Percentiles rank a stretch among this genome's conserved stretches.
Conservation (phyloP, 441 rosid genomes). For the Euphorbia celastroides region DNA sequence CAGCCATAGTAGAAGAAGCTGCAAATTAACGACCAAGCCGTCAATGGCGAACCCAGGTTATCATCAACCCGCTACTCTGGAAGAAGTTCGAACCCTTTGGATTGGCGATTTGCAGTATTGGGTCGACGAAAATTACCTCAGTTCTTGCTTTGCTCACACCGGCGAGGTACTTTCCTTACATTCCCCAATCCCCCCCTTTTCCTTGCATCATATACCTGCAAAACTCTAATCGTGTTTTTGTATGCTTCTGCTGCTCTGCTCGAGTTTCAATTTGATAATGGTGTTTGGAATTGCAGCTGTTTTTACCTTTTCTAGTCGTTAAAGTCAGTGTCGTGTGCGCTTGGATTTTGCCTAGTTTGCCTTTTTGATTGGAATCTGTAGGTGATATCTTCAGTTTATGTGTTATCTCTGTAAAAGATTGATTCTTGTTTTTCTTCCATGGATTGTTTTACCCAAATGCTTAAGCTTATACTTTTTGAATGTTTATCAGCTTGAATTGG, state of each 20-base stretch:
- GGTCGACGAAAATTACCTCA: constrained; percentile 86
- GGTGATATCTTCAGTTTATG: background rate
- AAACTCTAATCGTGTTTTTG: background rate
- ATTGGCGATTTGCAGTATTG: constrained; percentile 95
- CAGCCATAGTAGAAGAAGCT: background rate
- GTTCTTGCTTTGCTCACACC: constrained; percentile 84
- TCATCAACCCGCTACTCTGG: constrained; percentile 79
- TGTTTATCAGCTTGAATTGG: too few species aligned
- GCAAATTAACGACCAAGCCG: background rate
- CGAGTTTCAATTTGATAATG: background rate
- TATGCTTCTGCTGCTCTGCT: background rate
- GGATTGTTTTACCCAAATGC: too few species aligned
- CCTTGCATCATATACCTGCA: background rate
- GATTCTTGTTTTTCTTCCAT: background rate
- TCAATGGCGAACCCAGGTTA: constrained; percentile 33
- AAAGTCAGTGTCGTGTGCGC: background rate
- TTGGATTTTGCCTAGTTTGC: background rate
- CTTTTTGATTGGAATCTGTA: background rate
- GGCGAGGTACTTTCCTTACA: constrained; percentile 60
- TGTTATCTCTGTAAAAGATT: background rate
- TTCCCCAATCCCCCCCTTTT: background rate
- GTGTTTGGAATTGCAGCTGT: background rate
- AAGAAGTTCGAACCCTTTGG: constrained; percentile 96
- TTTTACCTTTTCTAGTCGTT: background rate
- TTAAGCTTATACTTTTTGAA: too few species aligned